phyloP scores from a whole-genome alignment of 805 yeast species.

The Starmerella floricola region DNA sequence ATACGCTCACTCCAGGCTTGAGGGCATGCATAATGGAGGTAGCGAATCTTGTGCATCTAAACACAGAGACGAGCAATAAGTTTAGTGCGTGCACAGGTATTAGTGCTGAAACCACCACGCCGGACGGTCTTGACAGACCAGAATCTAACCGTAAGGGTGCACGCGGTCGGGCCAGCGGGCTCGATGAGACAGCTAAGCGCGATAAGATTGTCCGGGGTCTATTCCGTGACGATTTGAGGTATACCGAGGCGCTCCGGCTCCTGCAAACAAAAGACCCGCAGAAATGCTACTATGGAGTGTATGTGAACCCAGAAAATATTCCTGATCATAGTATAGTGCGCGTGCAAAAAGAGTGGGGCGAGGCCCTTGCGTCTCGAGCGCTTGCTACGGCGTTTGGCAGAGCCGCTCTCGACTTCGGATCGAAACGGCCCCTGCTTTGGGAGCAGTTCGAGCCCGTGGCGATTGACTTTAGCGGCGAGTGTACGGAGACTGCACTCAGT shows the following conservation, averaged over 20 bases:
- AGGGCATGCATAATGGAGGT: constrained; percentile 1
- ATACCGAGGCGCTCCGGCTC: constrained; percentile 59
- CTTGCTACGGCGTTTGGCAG: constrained; percentile 67
- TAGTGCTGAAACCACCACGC: no score
- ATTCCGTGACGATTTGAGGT: constrained; percentile 67
- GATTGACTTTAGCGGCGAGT: constrained; percentile 43
- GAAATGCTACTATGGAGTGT: constrained; percentile 26
- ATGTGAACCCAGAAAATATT: constrained; percentile 31
- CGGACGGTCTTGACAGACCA: no score
- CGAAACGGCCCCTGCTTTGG: constrained; percentile 65
- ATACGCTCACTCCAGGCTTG: background rate
- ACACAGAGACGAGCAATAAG: no score
- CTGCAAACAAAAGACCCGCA: constrained; percentile 62
- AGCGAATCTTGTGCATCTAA: background rate
- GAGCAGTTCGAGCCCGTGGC: constrained; percentile 73
- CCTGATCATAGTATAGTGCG: constrained; percentile 47
- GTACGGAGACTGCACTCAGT: constrained; percentile 12
- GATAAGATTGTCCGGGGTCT: constrained; percentile 31
- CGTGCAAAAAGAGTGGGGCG: constrained; percentile 45
- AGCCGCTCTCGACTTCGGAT: constrained; percentile 57
- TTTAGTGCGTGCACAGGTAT: no score
- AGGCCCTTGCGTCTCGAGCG: constrained; percentile 55
- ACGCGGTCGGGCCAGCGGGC: no score
- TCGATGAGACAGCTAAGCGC: no score
- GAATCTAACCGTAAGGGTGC: no score